These are phyloP conservation scores for Aspergillus amoenus DNA, from an alignment of 2,329 filamentous ascomycete species.

Conservation along the genomic window DNA sequence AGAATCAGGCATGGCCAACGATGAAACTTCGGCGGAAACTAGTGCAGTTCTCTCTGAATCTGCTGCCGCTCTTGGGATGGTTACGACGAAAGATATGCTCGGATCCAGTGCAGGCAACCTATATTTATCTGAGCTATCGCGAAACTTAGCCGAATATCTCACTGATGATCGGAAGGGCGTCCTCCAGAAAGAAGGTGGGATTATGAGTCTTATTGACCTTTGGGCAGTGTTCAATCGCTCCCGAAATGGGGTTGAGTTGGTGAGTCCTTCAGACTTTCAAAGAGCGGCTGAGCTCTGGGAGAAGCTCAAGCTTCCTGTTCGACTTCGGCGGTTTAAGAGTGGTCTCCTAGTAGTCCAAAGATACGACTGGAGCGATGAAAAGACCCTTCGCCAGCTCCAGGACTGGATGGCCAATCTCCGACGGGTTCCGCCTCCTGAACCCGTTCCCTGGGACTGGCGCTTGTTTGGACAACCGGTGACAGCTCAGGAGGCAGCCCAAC, in stretches of 20 bases:
- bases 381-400: slow-evolving; percentile 74
- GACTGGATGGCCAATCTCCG: slow-evolving; percentile 76
- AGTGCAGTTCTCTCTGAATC: slow-evolving; percentile 77
- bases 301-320: slow-evolving; percentile 78
- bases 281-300: slow-evolving; percentile 89
- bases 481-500: slow-evolving; percentile 81
- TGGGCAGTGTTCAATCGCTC: slow-evolving; percentile 96
- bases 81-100: slow-evolving; percentile 95
- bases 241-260: slow-evolving; percentile 87
- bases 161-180: slow-evolving; percentile 81
- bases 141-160: slow-evolving; percentile 83
- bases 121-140: slow-evolving; percentile 82
- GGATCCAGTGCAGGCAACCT: slow-evolving; percentile 77
- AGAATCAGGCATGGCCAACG: slow-evolving; percentile 59
- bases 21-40: slow-evolving; percentile 66
- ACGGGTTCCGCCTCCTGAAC: slow-evolving; percentile 61
- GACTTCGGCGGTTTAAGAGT: slow-evolving; percentile 84
- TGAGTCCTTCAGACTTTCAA: slow-evolving; percentile 88
- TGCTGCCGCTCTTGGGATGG: slow-evolving; percentile 76
- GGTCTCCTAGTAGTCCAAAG: slow-evolving; percentile 93
- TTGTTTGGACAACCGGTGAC: slow-evolving; percentile 82
- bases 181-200: slow-evolving; percentile 76
- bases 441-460: slow-evolving; percentile 72
- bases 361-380: slow-evolving; percentile 83
- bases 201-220: slow-evolving; percentile 84